Conservation (phyloP, 2,329 filamentous ascomycete species). For the Tolypocladium amazonense region DNA sequence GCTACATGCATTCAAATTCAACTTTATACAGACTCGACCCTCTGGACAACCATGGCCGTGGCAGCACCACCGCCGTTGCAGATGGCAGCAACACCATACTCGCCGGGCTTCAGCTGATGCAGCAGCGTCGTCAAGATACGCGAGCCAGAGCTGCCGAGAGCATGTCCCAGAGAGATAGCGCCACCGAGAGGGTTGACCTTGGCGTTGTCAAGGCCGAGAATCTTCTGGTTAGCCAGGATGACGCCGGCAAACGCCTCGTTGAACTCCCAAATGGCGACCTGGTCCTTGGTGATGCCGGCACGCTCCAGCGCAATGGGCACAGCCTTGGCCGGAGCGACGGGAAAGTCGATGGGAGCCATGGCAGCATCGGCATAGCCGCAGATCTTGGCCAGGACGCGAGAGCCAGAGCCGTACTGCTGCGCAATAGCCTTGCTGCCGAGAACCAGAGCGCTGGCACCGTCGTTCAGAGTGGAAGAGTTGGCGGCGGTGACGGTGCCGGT, state of each 20-base stretch:
- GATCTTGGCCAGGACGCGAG: slow-evolving; percentile 78
- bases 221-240: slow-evolving; percentile 91
- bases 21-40: slow-evolving; percentile 49
- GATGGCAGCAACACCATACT: slow-evolving; percentile 92
- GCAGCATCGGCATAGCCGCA: slow-evolving; percentile 82
- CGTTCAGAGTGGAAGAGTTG: slow-evolving; percentile 89
- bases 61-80: slow-evolving; percentile 95
- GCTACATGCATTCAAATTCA: not conserved
- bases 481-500: slow-evolving; percentile 88
- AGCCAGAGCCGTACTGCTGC: slow-evolving; percentile 65
- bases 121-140: slow-evolving; percentile 82
- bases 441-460: slow-evolving; percentile 85
- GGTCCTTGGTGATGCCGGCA: slow-evolving; percentile 81
- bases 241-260: slow-evolving; percentile 97
- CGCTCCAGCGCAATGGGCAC: slow-evolving; percentile 82
- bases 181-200: slow-evolving; percentile 83
- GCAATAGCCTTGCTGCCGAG: slow-evolving; percentile 73
- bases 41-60: slow-evolving; percentile 84
- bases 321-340: slow-evolving; percentile 81
- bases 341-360: slow-evolving; percentile 86
- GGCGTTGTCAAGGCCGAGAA: slow-evolving; percentile 68
- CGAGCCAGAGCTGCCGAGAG: slow-evolving; percentile 85
- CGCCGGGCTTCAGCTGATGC: slow-evolving; percentile 81
- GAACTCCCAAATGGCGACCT: slow-evolving; percentile 94
- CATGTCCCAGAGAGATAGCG: slow-evolving; percentile 85